These are phyloP conservation scores for Phyllosticta ampelicida DNA, from an alignment of 2,329 filamentous ascomycete genomes.

Conservation along the genomic window DNA sequence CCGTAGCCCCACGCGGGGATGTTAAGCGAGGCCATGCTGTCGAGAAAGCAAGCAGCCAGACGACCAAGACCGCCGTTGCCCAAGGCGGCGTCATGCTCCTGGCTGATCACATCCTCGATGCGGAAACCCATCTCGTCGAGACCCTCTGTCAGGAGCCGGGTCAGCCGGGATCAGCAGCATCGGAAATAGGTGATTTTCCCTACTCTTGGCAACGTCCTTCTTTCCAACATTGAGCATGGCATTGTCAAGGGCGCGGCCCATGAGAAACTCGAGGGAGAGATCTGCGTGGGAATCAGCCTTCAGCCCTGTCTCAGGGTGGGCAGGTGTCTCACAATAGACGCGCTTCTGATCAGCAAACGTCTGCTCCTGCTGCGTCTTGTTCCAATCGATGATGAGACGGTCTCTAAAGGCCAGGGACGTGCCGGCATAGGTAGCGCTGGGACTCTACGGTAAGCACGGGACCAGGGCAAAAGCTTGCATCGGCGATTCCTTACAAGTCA, in stretches of 20 bases:
- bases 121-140: constrained; percentile 85
- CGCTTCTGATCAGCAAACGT: constrained; percentile 85
- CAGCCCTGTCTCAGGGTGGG: background rate
- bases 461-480: background rate
- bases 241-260: constrained; percentile 95
- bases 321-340: constrained; percentile 59
- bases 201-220: constrained; percentile 75
- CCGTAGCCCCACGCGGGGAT: constrained; percentile 97
- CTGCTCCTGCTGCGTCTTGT: constrained; percentile 93
- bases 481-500: constrained; percentile 45
- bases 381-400: constrained; percentile 89
- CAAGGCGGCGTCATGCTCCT: constrained; percentile 92
- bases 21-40: constrained; percentile 89
- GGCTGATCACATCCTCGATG: constrained; percentile 87
- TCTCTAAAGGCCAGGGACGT: constrained; percentile 88
- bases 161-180: constrained; percentile 6
- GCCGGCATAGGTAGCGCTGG: constrained; percentile 74
- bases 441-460: constrained; percentile 7
- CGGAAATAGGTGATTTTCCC: constrained; percentile 17
- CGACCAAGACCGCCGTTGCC: constrained; percentile 94
- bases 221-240: constrained; percentile 92
- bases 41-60: constrained; percentile 91
- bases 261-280: constrained; percentile 91
- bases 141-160: constrained; percentile 50
- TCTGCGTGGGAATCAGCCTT: constrained; percentile 37